These are phyloP conservation scores for Anthracocystis setariae DNA, from an alignment of 1,284 basidiomycete genomes.

Conservation along the genomic window DNA sequence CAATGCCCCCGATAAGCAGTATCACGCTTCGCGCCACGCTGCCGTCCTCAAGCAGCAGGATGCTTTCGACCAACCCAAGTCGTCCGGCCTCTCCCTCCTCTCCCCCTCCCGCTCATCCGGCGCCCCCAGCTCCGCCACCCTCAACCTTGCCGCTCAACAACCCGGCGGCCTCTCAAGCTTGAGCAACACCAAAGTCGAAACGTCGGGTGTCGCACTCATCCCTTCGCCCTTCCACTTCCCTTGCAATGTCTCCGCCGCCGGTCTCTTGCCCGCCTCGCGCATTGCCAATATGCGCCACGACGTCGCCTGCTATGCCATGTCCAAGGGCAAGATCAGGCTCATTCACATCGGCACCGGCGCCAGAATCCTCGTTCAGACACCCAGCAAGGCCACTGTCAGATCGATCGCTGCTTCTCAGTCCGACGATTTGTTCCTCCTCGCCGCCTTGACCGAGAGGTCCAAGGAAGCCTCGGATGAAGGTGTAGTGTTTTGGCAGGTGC, in stretches of 20 bases:
- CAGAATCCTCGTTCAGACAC: conserved; percentile 20
- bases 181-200: conserved; percentile 34
- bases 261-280: conserved; percentile 21
- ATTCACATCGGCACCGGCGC: conserved; percentile 34
- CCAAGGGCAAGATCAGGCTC: conserved; percentile 43
- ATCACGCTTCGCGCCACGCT: conserved; percentile 23
- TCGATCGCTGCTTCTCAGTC: conserved; percentile 30
- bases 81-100: conserved; percentile 34
- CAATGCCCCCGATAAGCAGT: conserved; percentile 22
- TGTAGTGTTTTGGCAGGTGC: conserved; percentile 25
- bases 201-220: conserved; percentile 36
- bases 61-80: conserved; percentile 34
- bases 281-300: conserved; percentile 23
- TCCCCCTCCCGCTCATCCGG: conserved; percentile 31
- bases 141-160: conserved; percentile 38
- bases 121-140: conserved; percentile 29
- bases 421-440: conserved; percentile 10
- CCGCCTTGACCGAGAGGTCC: conserved; percentile 22
- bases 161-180: conserved; percentile 36
- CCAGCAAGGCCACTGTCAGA: conserved; percentile 16
- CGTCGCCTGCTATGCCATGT: conserved; percentile 39
- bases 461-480: conserved; percentile 19
- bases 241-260: conserved; percentile 16
- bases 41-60: conserved; percentile 18
- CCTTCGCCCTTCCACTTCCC: conserved; percentile 28